Percentiles rank a stretch among this genome's conserved stretches.
phyloP scores from a whole-genome alignment of 108 stramenopile genomes.

The Cyclostephanos invisitatus region DNA sequence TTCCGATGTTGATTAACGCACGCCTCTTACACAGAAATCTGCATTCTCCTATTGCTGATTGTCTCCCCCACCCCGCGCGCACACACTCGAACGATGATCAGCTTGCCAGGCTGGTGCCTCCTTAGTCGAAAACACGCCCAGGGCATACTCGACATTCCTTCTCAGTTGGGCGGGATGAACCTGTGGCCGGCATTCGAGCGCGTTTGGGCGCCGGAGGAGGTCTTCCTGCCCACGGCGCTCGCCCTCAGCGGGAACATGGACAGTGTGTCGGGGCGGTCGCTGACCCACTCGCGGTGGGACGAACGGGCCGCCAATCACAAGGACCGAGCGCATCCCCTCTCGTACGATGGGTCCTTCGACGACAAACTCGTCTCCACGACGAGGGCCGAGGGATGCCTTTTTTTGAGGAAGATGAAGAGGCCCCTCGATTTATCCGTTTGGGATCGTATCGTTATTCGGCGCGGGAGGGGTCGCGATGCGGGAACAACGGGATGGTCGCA shows the following conservation, averaged over 20 bases:
- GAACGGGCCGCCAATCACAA: constrained; percentile 40
- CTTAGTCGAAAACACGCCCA: constrained; percentile 54
- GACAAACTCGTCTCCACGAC: constrained; percentile 27
- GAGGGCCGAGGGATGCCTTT: constrained; percentile 44
- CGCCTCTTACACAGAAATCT: not conserved
- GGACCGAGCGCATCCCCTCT: constrained; percentile 57
- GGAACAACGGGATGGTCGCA: not conserved
- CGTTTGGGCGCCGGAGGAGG: constrained; percentile 65
- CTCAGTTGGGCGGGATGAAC: constrained; percentile 44
- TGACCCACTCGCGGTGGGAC: constrained; percentile 58
- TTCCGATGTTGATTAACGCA: not conserved
- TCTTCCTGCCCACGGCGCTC: constrained; percentile 56
- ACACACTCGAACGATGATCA: not conserved
- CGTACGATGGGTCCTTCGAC: constrained; percentile 53
- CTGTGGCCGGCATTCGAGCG: constrained; percentile 59
- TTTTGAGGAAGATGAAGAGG: constrained; percentile 56
- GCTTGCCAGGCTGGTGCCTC: constrained; percentile 60
- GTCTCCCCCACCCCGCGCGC: not conserved
- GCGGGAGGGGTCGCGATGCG: constrained; percentile 6
- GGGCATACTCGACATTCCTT: constrained; percentile 45
- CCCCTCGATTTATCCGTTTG: constrained; percentile 30
- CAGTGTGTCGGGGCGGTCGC: constrained; percentile 22
- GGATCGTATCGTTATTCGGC: constrained; percentile 41
- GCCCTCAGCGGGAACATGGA: constrained; percentile 45
- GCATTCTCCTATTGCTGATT: not conserved